Evolutionary conservation across 257 asterid genomes (phyloP).

Genomic region (Petunia secreta): DNA sequence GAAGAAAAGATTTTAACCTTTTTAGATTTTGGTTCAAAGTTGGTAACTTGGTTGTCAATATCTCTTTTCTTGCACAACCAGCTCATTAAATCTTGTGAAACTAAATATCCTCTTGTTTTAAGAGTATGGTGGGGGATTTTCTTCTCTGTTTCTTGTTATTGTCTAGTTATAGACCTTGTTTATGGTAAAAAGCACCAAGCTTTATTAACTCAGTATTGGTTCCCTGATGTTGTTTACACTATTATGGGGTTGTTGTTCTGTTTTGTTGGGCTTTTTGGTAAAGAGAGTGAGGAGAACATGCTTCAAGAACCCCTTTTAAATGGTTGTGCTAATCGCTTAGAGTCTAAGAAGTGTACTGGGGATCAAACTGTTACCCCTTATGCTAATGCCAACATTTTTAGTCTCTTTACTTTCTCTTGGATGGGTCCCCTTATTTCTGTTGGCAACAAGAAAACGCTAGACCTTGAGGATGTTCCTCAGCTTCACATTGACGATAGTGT

Average conservation of each 20-base stretch:
- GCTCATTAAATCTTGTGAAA: constrained; percentile 42
- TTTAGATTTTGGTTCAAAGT: constrained; percentile 57
- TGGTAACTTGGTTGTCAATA: constrained; percentile 61
- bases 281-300: constrained; percentile 34
- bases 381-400: constrained; percentile 56
- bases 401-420: constrained; percentile 80
- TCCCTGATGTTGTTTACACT: constrained; percentile 58
- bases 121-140: constrained; percentile 78
- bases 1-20: constrained; percentile 65
- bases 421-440: constrained; percentile 62
- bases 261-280: constrained; percentile 49
- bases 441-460: constrained; percentile 64
- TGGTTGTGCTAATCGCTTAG: constrained; percentile 40
- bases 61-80: constrained; percentile 52
- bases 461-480: constrained; percentile 96
- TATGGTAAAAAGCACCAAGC: constrained; percentile 42
- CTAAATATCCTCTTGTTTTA: constrained; percentile 58
- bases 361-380: constrained; percentile 83
- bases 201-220: constrained; percentile 55
- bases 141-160: constrained; percentile 63
- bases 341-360: constrained; percentile 44
- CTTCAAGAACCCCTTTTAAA: constrained; percentile 73
- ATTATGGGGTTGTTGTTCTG: constrained; percentile 57
- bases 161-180: constrained; percentile 59
- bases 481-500: constrained; percentile 56